These are phyloP conservation scores for Globisporangium orthogonon DNA, from an alignment of 352 stramenopile species.

Conservation along the genomic window DNA sequence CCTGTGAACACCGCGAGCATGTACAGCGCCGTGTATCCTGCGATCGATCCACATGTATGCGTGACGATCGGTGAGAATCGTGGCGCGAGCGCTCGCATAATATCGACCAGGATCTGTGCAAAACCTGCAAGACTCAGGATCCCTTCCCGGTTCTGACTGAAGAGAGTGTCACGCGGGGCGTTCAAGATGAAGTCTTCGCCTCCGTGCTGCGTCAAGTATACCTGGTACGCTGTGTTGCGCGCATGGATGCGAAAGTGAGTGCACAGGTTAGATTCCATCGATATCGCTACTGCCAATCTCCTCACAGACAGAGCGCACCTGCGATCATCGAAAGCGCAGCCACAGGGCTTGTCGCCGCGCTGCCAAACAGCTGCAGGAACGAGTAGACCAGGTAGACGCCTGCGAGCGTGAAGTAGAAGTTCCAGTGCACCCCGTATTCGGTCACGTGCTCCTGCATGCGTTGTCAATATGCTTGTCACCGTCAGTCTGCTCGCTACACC, in stretches of 20 bases:
- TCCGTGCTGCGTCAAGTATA: slow-evolving; percentile 67
- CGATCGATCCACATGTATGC: background rate
- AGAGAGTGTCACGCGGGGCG: slow-evolving; percentile 62
- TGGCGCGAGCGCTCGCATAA: background rate
- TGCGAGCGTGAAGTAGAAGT: slow-evolving; percentile 98
- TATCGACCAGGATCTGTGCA: background rate
- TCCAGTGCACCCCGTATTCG: slow-evolving; percentile 99
- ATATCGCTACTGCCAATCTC: no score
- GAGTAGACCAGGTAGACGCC: slow-evolving; percentile 73
- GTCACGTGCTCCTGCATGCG: slow-evolving; percentile 88
- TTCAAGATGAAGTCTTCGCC: slow-evolving; percentile 78
- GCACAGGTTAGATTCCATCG: background rate
- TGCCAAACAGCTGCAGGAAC: slow-evolving; percentile 41
- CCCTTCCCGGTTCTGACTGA: slow-evolving; percentile 94
- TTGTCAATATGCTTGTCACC: background rate
- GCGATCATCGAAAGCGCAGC: slow-evolving; percentile 31
- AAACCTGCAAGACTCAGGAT: slow-evolving; percentile 87
- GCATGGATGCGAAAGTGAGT: background rate
- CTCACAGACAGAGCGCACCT: slow-evolving; percentile 16
- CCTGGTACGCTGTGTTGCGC: slow-evolving; percentile 61
- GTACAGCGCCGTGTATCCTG: slow-evolving; percentile 91
- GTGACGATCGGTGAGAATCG: background rate
- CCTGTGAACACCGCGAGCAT: slow-evolving; percentile 63
- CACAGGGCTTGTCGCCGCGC: slow-evolving; percentile 35
- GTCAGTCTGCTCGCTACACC: no score